Evolutionary conservation across 75 land plant genomes (phyloP), one percentile per base, ranked within the genome.

Genomic region (Pinus albicaulis): DNA sequence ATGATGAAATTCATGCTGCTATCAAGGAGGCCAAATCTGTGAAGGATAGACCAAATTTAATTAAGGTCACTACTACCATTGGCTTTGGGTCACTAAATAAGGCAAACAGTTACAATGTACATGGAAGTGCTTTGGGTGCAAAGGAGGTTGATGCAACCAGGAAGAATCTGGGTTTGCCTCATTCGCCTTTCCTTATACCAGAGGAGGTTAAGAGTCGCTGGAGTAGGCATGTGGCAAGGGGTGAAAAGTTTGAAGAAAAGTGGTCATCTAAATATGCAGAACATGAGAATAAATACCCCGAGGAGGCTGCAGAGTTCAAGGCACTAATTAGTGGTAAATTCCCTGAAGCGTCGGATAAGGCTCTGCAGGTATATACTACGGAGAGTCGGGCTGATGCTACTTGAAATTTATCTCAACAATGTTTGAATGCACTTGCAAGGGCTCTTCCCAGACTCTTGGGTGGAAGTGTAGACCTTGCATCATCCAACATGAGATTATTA

Each of bases 81-180:
- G 95, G 95, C 41, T 96, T 70, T 85, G 99, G 99, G 4, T 94
- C 99, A 26, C 98, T 95, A n/a, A n/a, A n/a, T n/a, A n/a, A n/a
- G n/a, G n/a, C n/a, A 23, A 96, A 96, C 90, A 96, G 82, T 57
- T 90, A 92, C 85, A 78, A 78, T 81, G 92, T 88, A 55, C 94
- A 92, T 74, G 94, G 94, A 44, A 80, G 86, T 78, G 90, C 88
- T 7, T 83, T 89, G 55, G 92, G 94, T 57, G 86, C 90, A 23
- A 96, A 96, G 82, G 99, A 96, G 85, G 98, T 96, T 4, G 93
- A 90, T 57, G 99, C 95, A 25, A 92, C 98, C 3, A 85, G 99
- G 66, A 76, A 89, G 72, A 96, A 94, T 80, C 84, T 96, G 69
- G 93, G 85, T 55, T 96, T 93, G 98, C 87, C 90, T 31, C 83